phyloP scores from a whole-genome alignment of 495 filamentous ascomycete genomes.

The Ascodesmis nigricans region DNA sequence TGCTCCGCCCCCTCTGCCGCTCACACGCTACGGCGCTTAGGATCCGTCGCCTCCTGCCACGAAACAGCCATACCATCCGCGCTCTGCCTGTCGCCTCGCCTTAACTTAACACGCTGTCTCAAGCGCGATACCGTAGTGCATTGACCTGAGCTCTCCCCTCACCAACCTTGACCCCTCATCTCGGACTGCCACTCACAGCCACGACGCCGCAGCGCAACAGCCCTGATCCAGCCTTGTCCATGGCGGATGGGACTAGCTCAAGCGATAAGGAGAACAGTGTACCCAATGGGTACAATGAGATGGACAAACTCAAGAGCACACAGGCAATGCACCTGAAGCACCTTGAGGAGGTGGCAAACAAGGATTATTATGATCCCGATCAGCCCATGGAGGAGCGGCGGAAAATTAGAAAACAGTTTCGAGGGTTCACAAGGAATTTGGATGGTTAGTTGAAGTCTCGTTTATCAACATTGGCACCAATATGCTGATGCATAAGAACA shows the following conservation, averaged over 20 bases:
- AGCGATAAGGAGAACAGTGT: conserved; percentile 20
- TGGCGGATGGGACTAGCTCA: no score
- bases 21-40: no score
- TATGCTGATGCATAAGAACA: conserved; percentile 8
- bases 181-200: conserved; percentile 2
- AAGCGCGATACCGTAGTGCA: no score
- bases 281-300: conserved; percentile 2
- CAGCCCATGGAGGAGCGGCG: conserved; percentile 65
- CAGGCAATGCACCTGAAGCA: conserved; percentile 13
- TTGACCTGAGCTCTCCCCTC: conserved; percentile 9
- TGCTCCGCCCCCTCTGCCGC: no score
- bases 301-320: conserved; percentile 10
- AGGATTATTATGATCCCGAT: conserved; percentile 61
- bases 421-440: conserved; percentile 44
- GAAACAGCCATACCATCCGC: no score
- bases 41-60: no score
- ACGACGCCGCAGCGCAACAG: no score
- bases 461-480: not conserved
- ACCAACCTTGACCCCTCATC: conserved; percentile 1
- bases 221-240: no score
- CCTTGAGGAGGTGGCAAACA: conserved; percentile 23
- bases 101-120: no score
- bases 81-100: no score
- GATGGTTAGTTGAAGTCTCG: conserved; percentile 28
- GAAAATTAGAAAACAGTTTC: conserved; percentile 39